Percentiles rank a stretch among this genome's conserved stretches.
These are phyloP conservation scores for Phaeotremella fagi DNA, from an alignment of 768 basidiomycete genomes.

Conservation along the genomic window DNA sequence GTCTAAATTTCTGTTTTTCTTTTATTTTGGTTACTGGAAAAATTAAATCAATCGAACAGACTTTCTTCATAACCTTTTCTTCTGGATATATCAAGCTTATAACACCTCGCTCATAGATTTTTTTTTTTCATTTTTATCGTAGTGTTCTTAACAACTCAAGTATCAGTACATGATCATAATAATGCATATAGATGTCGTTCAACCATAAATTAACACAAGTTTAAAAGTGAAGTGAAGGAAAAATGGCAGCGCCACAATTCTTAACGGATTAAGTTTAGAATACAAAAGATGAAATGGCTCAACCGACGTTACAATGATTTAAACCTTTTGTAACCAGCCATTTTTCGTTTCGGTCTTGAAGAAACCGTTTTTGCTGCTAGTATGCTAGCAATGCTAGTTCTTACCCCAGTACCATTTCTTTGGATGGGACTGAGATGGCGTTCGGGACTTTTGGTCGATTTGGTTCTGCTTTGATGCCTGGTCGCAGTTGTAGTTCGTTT, in stretches of 20 bases:
- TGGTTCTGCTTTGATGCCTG: not conserved
- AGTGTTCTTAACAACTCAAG: too few species aligned
- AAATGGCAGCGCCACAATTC: not conserved
- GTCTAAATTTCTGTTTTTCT: too few species aligned
- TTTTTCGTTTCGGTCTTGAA: not conserved
- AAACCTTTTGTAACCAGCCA: not conserved
- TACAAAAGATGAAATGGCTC: not conserved
- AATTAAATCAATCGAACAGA: too few species aligned
- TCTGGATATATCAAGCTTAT: too few species aligned
- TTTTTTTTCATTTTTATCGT: not conserved
- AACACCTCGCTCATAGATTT: too few species aligned
- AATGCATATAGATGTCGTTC: not conserved
- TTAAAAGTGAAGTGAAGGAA: not conserved
- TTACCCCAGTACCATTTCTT: too few species aligned
- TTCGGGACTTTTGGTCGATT: too few species aligned
- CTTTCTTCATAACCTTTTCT: too few species aligned
- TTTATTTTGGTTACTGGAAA: too few species aligned
- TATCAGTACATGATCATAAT: too few species aligned
- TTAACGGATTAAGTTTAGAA: not conserved
- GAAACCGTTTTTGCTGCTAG: not conserved
- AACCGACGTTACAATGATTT: not conserved
- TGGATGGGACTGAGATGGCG: too few species aligned
- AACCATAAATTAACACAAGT: not conserved
- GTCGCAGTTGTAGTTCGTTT: not conserved
- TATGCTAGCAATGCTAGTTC: not conserved